phyloP scores from a whole-genome alignment of 2,329 filamentous ascomycete genomes.

The Cladosporium sp. region DNA sequence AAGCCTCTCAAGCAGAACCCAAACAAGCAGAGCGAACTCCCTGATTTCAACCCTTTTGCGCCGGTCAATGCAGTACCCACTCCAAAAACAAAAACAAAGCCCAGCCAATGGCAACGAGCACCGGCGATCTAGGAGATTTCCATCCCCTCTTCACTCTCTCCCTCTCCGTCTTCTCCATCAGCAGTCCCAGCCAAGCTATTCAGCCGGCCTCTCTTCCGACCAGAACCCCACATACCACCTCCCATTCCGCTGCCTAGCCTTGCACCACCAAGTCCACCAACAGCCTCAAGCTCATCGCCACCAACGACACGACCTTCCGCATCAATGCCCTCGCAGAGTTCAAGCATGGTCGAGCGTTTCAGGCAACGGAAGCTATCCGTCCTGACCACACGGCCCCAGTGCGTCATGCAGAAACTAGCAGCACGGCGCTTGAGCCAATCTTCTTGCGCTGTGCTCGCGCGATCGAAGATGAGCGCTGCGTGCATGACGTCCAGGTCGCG shows the following conservation, averaged over 20 bases:
- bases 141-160: slow-evolving; percentile 36
- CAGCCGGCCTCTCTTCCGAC: slow-evolving; percentile 46
- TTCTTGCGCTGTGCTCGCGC: slow-evolving; percentile 83
- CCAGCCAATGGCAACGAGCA: neutral
- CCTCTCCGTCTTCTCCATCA: slow-evolving; percentile 40
- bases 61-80: neutral
- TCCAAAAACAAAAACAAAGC: neutral
- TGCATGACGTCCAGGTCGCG: slow-evolving; percentile 93
- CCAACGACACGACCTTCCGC: slow-evolving; percentile 87
- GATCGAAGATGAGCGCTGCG: slow-evolving; percentile 94
- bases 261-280: slow-evolving; percentile 55
- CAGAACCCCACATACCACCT: slow-evolving; percentile 29
- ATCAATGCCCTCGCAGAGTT: slow-evolving; percentile 90
- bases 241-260: slow-evolving; percentile 43
- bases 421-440: slow-evolving; percentile 91
- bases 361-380: slow-evolving; percentile 83
- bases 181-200: slow-evolving; percentile 45
- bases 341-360: slow-evolving; percentile 76
- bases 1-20: neutral
- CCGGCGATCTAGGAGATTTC: slow-evolving; percentile 27
- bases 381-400: slow-evolving; percentile 92
- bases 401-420: slow-evolving; percentile 82
- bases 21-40: neutral
- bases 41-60: neutral
- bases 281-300: slow-evolving; percentile 75